phyloP scores from a whole-genome alignment of 1,139 yeast genomes.

The Saccharomyces hybrid region DNA sequence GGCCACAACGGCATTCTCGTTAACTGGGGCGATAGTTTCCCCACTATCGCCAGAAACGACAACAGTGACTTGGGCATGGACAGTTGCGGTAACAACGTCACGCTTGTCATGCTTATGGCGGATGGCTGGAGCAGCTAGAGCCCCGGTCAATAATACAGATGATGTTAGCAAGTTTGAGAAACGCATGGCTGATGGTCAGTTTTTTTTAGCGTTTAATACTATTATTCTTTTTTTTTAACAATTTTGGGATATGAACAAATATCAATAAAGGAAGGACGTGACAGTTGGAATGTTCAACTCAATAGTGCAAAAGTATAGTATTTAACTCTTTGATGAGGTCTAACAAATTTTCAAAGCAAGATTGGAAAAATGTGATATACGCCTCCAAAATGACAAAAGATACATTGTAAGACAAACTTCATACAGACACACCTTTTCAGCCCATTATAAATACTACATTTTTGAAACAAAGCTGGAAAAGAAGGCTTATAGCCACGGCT shows the following conservation, averaged over 20 bases:
- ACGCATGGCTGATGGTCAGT: conserved; percentile 21
- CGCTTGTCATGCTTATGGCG: conserved; percentile 44
- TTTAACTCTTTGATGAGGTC: not conserved
- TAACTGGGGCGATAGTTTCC: conserved; percentile 13
- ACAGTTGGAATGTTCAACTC: not conserved
- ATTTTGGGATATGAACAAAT: too few species aligned
- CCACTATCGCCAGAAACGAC: conserved; percentile 14
- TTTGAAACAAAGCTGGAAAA: not conserved
- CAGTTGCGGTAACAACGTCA: conserved; percentile 38
- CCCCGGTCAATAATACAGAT: conserved; percentile 32
- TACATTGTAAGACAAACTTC: not conserved
- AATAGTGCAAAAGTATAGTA: not conserved
- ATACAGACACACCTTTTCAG: not conserved
- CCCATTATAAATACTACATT: not conserved
- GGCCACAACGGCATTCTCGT: conserved; percentile 2
- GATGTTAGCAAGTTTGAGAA: conserved; percentile 30
- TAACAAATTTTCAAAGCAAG: too few species aligned
- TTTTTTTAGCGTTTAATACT: too few species aligned
- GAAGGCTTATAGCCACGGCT: not conserved
- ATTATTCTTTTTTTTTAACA: too few species aligned
- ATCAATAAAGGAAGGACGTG: not conserved
- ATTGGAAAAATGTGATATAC: not conserved
- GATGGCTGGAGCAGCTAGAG: conserved; percentile 34
- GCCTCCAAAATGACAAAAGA: not conserved
- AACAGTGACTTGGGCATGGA: conserved; percentile 35